Evolutionary conservation across 148 eudicot species (phyloP).

Genomic region (Dianthus caryophyllus): DNA sequence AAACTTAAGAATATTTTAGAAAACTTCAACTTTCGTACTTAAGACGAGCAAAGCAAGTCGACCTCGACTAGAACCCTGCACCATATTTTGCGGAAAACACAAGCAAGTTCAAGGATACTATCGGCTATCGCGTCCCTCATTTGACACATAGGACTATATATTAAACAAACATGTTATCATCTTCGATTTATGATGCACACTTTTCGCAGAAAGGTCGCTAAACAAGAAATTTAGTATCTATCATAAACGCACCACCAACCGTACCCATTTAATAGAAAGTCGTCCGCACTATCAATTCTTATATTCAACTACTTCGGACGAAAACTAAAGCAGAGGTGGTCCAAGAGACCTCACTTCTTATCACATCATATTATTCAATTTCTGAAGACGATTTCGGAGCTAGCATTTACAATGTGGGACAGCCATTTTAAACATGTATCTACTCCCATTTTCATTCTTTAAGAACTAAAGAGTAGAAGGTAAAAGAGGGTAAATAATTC

Average conservation of each 20-base stretch:
- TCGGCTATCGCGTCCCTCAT: not conserved
- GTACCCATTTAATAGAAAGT: constrained; percentile 1
- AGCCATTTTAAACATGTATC: constrained; percentile 12
- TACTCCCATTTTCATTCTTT: constrained; percentile 26
- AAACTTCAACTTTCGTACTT: no score
- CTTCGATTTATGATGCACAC: not conserved
- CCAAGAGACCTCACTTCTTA: constrained; percentile 20
- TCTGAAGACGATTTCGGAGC: not conserved
- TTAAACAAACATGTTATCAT: constrained; percentile 9
- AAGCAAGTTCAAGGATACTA: not conserved
- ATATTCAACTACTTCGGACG: constrained; percentile 10
- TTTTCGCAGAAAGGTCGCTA: not conserved
- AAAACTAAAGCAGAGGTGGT: constrained; percentile 15
- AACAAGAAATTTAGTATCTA: constrained; percentile 1
- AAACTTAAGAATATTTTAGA: no score
- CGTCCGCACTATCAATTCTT: constrained; percentile 14
- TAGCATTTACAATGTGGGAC: constrained; percentile 22
- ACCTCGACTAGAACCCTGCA: not conserved
- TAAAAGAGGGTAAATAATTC: constrained; percentile 6
- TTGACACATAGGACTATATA: no score
- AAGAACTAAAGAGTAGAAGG: constrained; percentile 14
- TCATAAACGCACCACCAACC: constrained; percentile 15
- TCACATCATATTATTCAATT: not conserved
- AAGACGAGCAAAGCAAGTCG: no score
- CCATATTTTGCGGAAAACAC: not conserved